A percentile compares a stretch with the other conserved stretches of the same genome.
Evolutionary conservation across 192 early-diverging fungal species (phyloP).

Genomic region (Entomortierella parvispora): DNA sequence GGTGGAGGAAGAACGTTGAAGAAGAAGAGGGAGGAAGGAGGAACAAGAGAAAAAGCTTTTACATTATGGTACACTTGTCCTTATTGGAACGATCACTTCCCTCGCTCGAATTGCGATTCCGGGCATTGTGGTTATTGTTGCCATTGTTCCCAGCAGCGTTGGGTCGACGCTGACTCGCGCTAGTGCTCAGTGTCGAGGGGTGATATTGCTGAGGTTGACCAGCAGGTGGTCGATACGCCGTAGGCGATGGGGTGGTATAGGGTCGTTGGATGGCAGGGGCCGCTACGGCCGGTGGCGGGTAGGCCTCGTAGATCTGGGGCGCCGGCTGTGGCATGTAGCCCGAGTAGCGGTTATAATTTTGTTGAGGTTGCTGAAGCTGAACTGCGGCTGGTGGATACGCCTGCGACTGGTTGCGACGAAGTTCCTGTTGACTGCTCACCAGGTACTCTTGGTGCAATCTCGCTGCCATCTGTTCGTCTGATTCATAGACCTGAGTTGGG

Average conservation of each 20-base stretch:
- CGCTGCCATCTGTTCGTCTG: constrained; percentile 42
- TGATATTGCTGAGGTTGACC: constrained; percentile 5
- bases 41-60: background rate
- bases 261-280: background rate
- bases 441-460: constrained; percentile 40
- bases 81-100: constrained; percentile 20
- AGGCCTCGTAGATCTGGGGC: background rate
- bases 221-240: background rate
- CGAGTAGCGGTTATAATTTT: background rate
- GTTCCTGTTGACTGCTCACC: constrained; percentile 5
- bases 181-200: background rate
- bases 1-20: background rate
- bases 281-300: background rate
- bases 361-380: constrained; percentile 18
- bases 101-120: constrained; percentile 27
- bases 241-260: background rate
- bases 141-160: background rate
- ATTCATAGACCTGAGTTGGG: constrained; percentile 11
- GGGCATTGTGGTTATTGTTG: constrained; percentile 10
- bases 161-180: background rate
- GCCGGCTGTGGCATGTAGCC: background rate
- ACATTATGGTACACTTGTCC: constrained; percentile 44
- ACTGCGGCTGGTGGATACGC: constrained; percentile 9
- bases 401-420: constrained; percentile 13
- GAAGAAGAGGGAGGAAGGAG: background rate